These are phyloP conservation scores for Scheffersomyces stipitis DNA, from an alignment of 805 yeast species.

Conservation along the genomic window DNA sequence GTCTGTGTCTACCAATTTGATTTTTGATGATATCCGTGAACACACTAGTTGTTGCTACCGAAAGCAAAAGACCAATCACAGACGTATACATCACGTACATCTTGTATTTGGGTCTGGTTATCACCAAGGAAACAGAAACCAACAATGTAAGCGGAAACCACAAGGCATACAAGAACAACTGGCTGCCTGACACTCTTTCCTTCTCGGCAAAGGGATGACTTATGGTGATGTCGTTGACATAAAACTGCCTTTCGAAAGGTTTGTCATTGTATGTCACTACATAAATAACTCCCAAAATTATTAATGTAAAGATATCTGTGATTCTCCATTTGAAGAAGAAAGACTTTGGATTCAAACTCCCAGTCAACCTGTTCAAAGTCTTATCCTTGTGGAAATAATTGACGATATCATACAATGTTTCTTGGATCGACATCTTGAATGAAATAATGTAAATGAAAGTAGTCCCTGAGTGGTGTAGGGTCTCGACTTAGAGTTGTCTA, in stretches of 20 bases:
- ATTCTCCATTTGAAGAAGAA: slow-evolving; percentile 21
- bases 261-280: slow-evolving; percentile 20
- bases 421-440: slow-evolving; percentile 10
- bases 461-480: too few relatives aligned
- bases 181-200: slow-evolving; percentile 65
- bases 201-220: slow-evolving; percentile 77
- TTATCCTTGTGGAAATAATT: slow-evolving; percentile 19
- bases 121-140: slow-evolving; percentile 30
- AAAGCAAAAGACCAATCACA: slow-evolving; percentile 60
- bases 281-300: slow-evolving; percentile 20
- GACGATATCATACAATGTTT: slow-evolving; percentile 10
- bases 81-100: slow-evolving; percentile 63
- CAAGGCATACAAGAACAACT: slow-evolving; percentile 54
- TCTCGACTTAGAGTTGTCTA: too few relatives aligned
- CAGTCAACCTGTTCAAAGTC: slow-evolving; percentile 25
- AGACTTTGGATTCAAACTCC: slow-evolving; percentile 21
- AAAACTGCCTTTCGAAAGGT: slow-evolving; percentile 82
- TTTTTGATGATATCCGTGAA: slow-evolving; percentile 75
- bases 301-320: slow-evolving; percentile 20
- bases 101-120: slow-evolving; percentile 54
- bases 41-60: slow-evolving; percentile 59
- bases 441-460: too few relatives aligned
- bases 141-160: slow-evolving; percentile 50
- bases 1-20: slow-evolving; percentile 87
- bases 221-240: slow-evolving; percentile 70